Evolutionary conservation across 2,329 filamentous ascomycete genomes (phyloP).

Genomic region (Dactylellina parvicollis): DNA sequence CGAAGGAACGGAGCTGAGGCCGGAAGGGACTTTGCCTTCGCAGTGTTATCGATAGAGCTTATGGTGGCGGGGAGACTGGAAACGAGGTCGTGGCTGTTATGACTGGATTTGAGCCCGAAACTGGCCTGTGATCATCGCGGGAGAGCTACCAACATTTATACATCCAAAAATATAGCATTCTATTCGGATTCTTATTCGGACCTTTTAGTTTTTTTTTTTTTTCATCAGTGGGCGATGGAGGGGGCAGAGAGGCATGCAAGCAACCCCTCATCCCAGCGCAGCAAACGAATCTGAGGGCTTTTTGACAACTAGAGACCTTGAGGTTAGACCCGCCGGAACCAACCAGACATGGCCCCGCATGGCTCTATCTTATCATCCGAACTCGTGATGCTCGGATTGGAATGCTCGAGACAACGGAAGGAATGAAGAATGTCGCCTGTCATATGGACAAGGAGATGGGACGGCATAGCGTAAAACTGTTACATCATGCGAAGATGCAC

Average conservation of each 20-base stretch:
- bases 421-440: not conserved
- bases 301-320: conserved; percentile 20
- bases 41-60: not conserved
- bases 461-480: not conserved
- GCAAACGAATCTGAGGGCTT: conserved; percentile 36
- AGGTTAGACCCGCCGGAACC: conserved; percentile 37
- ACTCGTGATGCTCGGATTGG: conserved; percentile 36
- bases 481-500: conserved; percentile 15
- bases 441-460: not conserved
- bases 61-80: not conserved
- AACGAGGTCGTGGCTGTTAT: not conserved
- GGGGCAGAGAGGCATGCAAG: conserved; percentile 11
- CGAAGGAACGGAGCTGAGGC: conserved; percentile 15
- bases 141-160: conserved; percentile 45
- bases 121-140: conserved; percentile 30
- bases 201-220: conserved; percentile 25
- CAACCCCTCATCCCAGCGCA: conserved; percentile 32
- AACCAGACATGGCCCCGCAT: conserved; percentile 35
- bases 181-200: conserved; percentile 38
- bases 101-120: conserved; percentile 31
- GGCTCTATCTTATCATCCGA: conserved; percentile 43
- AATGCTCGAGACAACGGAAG: conserved; percentile 13
- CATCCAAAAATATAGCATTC: conserved; percentile 3
- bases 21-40: not conserved
- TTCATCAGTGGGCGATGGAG: conserved; percentile 20